phyloP scores from a whole-genome alignment of 495 filamentous ascomycete species.

The Copromyces sp. region DNA sequence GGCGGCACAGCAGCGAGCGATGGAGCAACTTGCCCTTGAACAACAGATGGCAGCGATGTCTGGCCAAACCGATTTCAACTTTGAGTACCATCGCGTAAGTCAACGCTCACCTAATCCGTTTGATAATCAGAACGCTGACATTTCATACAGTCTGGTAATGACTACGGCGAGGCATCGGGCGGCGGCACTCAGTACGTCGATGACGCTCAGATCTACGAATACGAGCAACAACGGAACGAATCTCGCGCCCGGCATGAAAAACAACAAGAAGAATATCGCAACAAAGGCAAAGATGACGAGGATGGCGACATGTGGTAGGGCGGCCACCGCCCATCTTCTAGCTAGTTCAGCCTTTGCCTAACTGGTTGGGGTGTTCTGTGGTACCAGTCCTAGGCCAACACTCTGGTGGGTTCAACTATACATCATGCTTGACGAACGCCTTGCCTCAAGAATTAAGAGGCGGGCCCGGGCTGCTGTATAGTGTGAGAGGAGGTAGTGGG shows the following conservation, averaged over 20 bases:
- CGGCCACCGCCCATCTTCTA: background rate
- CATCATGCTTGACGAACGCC: background rate
- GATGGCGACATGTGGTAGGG: conserved; percentile 23
- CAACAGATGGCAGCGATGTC: conserved; percentile 39
- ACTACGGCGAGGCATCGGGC: conserved; percentile 32
- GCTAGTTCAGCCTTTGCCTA: background rate
- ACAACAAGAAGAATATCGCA: conserved; percentile 3
- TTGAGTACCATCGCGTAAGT: conserved; percentile 45
- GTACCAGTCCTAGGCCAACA: background rate
- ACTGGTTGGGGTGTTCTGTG: background rate
- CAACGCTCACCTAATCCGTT: background rate
- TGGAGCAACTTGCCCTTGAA: conserved; percentile 29
- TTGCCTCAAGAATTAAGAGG: background rate
- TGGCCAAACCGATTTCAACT: conserved; percentile 33
- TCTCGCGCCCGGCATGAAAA: conserved; percentile 11
- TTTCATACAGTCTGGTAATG: conserved; percentile 24
- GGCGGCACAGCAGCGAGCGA: conserved; percentile 31
- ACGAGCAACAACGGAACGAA: conserved; percentile 22
- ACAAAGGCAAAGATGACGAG: conserved; percentile 8
- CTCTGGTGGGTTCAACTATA: background rate
- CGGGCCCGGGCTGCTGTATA: background rate
- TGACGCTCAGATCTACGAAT: conserved; percentile 38
- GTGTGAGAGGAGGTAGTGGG: background rate
- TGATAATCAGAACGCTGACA: conserved; percentile 6
- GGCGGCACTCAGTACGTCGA: conserved; percentile 33